Evolutionary conservation across 2,329 filamentous ascomycete species (phyloP), one percentile per base, ranked within the genome.

Genomic region (Phialocephala subalpina): DNA sequence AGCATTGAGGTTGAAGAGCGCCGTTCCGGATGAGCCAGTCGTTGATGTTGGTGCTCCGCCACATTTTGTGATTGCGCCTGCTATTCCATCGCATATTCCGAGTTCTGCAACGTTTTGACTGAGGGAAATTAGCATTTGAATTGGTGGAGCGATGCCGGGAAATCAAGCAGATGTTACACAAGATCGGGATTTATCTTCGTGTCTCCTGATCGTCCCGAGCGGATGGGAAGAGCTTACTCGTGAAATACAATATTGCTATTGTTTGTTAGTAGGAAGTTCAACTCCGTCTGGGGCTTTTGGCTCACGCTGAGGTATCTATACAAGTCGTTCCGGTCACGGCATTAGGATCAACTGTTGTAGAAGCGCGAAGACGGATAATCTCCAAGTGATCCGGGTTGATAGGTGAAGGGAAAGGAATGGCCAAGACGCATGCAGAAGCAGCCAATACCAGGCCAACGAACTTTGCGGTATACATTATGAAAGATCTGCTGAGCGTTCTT

Each of bases 61-160:
- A 72, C 85, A 86, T 70, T 81, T 80, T 53, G 78, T 75, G 57
- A 82, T 80, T 22, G 76, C 68, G 35, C 81, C 82, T 0, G 82
- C 78, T 66, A 84, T 84, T 63, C 77, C 81, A 60, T 81, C 80
- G 76, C 84, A 86, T 75, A 84, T 83, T 63, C 73, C 76, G 16
- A 84, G 79, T 71, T 84, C 76, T 11, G 82, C 82, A 18, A 82
- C 81, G 66, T 80, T 80, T 40, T 62, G 60, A 42, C 58, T 65
- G 27, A 25, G n/a, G 16, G 20, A 38, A 18, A 33, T 65, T 52
- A 61, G 63, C 52, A 49, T n/a, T 12, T 18, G 27, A 45, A n/a
- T 27, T 47, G 20, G 45, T 18, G 20, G 18, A 36, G 9, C 29
- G 55, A n/a, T 52, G n/a, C 25, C 45, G 12, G 18, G 12, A 40